Evolutionary conservation across 495 filamentous ascomycete genomes (phyloP).

Genomic region (Daldinia bambusicola): DNA sequence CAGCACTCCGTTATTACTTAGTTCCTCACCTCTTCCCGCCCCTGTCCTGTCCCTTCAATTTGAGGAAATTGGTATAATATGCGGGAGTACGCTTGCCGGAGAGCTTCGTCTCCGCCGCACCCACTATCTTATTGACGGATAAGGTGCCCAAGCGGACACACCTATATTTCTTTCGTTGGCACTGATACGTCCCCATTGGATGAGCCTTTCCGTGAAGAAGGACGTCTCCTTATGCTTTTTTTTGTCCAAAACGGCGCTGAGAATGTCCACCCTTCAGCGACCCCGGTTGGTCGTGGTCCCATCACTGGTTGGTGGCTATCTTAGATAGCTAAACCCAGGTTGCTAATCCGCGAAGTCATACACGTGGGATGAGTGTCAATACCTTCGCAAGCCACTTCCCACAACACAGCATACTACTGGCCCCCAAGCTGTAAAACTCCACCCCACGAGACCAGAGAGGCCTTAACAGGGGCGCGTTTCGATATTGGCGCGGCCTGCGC

Average conservation of each 20-base stretch:
- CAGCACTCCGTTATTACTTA: slow-evolving; percentile 10
- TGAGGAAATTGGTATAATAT: slow-evolving; percentile 55
- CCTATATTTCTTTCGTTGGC: slow-evolving; percentile 62
- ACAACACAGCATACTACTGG: slow-evolving; percentile 56
- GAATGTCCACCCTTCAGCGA: neutral
- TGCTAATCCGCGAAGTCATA: slow-evolving; percentile 18
- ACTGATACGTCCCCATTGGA: slow-evolving; percentile 52
- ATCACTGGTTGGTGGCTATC: slow-evolving; percentile 5
- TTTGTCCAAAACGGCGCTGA: slow-evolving; percentile 55
- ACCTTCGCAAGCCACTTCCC: slow-evolving; percentile 51
- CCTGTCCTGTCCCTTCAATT: slow-evolving; percentile 43
- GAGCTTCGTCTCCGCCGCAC: slow-evolving; percentile 62
- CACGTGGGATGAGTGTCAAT: slow-evolving; percentile 24
- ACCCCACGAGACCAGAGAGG: slow-evolving; percentile 50
- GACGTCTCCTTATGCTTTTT: slow-evolving; percentile 69
- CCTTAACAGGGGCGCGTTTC: slow-evolving; percentile 47
- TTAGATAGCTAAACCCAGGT: slow-evolving; percentile 2
- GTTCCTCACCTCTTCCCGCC: slow-evolving; percentile 14
- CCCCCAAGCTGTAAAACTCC: slow-evolving; percentile 52
- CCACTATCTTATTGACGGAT: slow-evolving; percentile 65
- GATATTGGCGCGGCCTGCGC: slow-evolving; percentile 26
- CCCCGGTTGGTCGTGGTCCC: neutral
- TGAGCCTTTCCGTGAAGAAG: slow-evolving; percentile 59
- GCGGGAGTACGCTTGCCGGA: slow-evolving; percentile 66
- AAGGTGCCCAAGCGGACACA: slow-evolving; percentile 61